Conservation (phyloP, 2,329 filamentous ascomycete species). For the Botrytis paeoniae region DNA sequence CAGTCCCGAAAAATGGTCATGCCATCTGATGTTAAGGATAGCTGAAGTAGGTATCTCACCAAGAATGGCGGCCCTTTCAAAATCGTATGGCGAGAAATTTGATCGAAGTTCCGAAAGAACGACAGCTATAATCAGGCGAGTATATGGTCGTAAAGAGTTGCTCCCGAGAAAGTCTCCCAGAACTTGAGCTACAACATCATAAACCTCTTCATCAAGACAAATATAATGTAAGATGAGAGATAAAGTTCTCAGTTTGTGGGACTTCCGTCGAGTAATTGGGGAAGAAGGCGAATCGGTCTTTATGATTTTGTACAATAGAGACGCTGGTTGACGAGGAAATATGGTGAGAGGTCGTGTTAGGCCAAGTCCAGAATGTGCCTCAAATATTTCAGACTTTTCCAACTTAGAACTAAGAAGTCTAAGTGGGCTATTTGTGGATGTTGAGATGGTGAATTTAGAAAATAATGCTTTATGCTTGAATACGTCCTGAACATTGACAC, state of each 20-base stretch:
- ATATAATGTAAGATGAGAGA: conserved; percentile 73
- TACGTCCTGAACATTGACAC: conserved; percentile 94
- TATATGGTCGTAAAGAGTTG: conserved; percentile 46
- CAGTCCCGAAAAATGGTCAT: conserved; percentile 49
- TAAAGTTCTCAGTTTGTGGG: conserved; percentile 44
- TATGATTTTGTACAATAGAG: conserved; percentile 74
- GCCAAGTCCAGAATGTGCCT: conserved; percentile 57
- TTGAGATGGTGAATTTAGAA: conserved; percentile 87
- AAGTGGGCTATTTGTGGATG: conserved; percentile 71
- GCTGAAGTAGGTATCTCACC: conserved; percentile 50
- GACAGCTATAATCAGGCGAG: conserved; percentile 45
- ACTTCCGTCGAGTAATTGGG: conserved; percentile 33
- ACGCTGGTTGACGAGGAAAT: conserved; percentile 78
- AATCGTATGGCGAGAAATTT: conserved; percentile 48
- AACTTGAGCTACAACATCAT: conserved; percentile 46
- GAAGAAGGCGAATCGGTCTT: conserved; percentile 45
- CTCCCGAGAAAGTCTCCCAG: conserved; percentile 43
- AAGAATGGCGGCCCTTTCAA: conserved; percentile 56
- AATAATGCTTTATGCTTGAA: conserved; percentile 83
- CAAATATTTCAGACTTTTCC: conserved; percentile 65
- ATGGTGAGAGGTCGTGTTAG: conserved; percentile 57
- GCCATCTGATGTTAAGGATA: conserved; percentile 48
- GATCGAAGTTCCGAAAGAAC: conserved; percentile 46
- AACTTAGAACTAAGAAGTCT: conserved; percentile 70
- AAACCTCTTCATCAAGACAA: conserved; percentile 72